Percentiles rank a stretch among this genome's conserved stretches.
Conservation (phyloP, 257 asterid species). For the Linaria vulgaris region DNA sequence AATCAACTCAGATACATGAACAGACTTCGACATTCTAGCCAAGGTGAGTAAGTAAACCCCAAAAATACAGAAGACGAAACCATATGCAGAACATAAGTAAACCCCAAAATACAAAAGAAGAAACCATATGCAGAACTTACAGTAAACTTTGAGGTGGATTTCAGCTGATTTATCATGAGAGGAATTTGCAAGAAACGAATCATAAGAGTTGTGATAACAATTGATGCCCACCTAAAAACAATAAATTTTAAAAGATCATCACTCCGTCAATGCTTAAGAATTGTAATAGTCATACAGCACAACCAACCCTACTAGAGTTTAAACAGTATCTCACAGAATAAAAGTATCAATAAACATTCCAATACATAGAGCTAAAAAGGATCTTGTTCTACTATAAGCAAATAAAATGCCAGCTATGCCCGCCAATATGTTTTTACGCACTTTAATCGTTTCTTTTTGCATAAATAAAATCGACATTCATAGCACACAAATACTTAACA, state of each 20-base stretch:
- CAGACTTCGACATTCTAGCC: too few relatives aligned
- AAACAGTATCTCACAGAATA: neutral
- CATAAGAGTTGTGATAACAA: slow-evolving; percentile 55
- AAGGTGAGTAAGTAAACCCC: too few relatives aligned
- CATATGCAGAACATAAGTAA: slow-evolving; percentile 41
- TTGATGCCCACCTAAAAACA: slow-evolving; percentile 84
- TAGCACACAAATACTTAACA: too few relatives aligned
- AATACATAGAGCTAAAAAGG: neutral
- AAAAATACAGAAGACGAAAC: slow-evolving; percentile 1
- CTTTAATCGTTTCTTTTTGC: too few relatives aligned
- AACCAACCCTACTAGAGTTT: too few relatives aligned
- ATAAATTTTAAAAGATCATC: slow-evolving; percentile 13
- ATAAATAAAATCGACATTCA: too few relatives aligned
- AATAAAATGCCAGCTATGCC: neutral
- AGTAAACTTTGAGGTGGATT: slow-evolving; percentile 66
- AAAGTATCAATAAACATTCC: neutral
- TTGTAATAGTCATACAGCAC: too few relatives aligned
- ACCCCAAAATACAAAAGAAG: slow-evolving; percentile 10
- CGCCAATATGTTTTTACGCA: too few relatives aligned
- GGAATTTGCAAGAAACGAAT: slow-evolving; percentile 72
- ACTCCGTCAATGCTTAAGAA: too few relatives aligned
- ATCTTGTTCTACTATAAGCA: neutral
- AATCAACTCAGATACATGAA: too few relatives aligned
- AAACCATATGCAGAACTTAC: slow-evolving; percentile 45
- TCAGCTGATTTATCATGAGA: slow-evolving; percentile 67